Base-by-base conservation (phyloP, 129 eudicot genomes). In the Smallanthus sonchifolius region DNA sequence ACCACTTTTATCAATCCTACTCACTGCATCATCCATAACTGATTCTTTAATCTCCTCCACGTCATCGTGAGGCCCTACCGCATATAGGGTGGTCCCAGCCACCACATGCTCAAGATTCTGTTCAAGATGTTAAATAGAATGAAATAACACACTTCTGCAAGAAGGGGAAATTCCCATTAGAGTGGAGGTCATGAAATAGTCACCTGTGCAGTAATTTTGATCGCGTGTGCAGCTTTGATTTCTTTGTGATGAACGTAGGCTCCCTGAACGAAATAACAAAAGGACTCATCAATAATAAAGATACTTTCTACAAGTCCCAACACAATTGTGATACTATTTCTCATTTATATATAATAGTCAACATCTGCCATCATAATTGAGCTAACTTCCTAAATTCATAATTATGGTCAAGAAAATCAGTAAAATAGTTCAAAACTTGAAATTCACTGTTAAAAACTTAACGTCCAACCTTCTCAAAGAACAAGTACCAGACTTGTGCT, bases 91-190 rank as follows among this genome's bases (percentile, higher is more conserved):
- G 10, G 98, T 92, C 55, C 96, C 98, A 2, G 96, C 96, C 75
- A 92, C 87, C n/a, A 95, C 94, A 83, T 89, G 92, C 83, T 92
- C 96, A 79, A 92, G 96, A 67, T 90, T 90, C 98, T 92, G 80
- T 36, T 68, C 17, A 28, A 70, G 15, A 49, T 14, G 61, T 59
- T 59, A 28, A 56, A 24, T 30, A 24, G n/a, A 28, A 28, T 35
- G 20, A 15, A 14, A 62, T 36, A 36, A 62, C 2, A 34, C 4
- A 15, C 45, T 62, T 62, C 10, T 62, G 11, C 8, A 2, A 42
- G 17, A 66, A 42, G 54, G 7, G 71, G 13, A 19, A 20, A 66
- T 66, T 17, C 13, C 45, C 52, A 40, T 17, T 49, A 8, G 10
- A 48, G 2, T 20, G 8, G 14, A 55, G 35, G 62, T 7, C 4